Evolutionary conservation across 75 land plant species (phyloP).

Genomic region (Isoetes taiwanensis): DNA sequence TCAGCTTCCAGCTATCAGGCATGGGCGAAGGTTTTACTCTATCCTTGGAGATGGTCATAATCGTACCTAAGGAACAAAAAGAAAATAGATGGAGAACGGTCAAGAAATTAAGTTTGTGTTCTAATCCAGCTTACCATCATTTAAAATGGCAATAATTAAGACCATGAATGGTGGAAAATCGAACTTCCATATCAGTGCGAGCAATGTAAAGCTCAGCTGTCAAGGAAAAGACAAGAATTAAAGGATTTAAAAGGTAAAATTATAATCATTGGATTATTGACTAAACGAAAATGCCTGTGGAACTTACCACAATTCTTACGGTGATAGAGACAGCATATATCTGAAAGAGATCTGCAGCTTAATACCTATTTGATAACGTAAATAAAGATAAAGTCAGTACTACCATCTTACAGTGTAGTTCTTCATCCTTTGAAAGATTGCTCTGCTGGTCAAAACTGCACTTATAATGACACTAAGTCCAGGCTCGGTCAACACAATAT

Average conservation of each 20-base stretch:
- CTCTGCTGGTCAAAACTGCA: constrained; percentile 27
- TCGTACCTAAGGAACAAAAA: constrained; percentile 10
- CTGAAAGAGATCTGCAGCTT: too few species aligned
- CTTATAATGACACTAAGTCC: constrained; percentile 33
- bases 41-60: constrained; percentile 18
- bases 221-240: background rate
- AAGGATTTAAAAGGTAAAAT: too few species aligned
- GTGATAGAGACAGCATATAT: constrained; percentile 88
- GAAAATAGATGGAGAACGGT: background rate
- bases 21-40: constrained; percentile 5
- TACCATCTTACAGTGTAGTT: constrained; percentile 30
- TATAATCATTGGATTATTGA: too few species aligned
- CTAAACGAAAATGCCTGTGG: too few species aligned
- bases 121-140: too few species aligned
- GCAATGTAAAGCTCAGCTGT: constrained; percentile 10
- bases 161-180: constrained; percentile 19
- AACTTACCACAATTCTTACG: constrained; percentile 68
- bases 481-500: constrained; percentile 33
- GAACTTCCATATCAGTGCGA: constrained; percentile 16
- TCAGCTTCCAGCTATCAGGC: constrained; percentile 16
- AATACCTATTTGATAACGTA: too few species aligned
- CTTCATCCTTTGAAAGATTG: constrained; percentile 38
- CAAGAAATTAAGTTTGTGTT: background rate
- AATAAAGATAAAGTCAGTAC: background rate
- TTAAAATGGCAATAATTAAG: constrained; percentile 16